phyloP scores from a whole-genome alignment of 768 basidiomycete species.

The Panaeolus cyanescens region DNA sequence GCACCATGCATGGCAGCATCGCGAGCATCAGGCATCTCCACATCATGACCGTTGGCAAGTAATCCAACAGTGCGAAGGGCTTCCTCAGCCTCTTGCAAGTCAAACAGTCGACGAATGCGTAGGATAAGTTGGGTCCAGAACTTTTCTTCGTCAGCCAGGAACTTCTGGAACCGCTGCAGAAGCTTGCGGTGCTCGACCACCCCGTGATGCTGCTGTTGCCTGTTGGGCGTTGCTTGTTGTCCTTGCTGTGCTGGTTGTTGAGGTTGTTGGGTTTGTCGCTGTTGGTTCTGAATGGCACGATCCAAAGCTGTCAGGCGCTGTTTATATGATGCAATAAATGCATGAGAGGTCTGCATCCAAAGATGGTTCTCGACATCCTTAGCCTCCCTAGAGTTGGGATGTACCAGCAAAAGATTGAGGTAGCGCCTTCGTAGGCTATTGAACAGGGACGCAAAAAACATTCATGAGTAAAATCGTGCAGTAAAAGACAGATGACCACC shows the following conservation, averaged over 20 bases:
- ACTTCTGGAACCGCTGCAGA: slow-evolving; percentile 85
- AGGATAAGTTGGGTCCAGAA: slow-evolving; percentile 86
- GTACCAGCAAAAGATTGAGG: slow-evolving; percentile 65
- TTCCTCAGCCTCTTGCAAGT: slow-evolving; percentile 62
- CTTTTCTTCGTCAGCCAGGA: slow-evolving; percentile 86
- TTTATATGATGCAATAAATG: slow-evolving; percentile 83
- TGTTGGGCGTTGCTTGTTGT: slow-evolving; percentile 29
- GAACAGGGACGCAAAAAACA: slow-evolving; percentile 6
- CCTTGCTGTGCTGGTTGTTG: slow-evolving; percentile 25
- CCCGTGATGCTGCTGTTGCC: slow-evolving; percentile 42
- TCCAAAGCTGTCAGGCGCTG: slow-evolving; percentile 70
- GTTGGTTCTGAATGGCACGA: slow-evolving; percentile 45
- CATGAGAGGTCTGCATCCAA: slow-evolving; percentile 93
- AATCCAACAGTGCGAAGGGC: slow-evolving; percentile 63
- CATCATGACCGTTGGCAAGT: slow-evolving; percentile 36
- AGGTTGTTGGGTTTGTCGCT: slow-evolving; percentile 37
- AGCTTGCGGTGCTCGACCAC: slow-evolving; percentile 86
- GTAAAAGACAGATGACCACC: slow-evolving; percentile 10
- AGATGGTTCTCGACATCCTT: slow-evolving; percentile 82
- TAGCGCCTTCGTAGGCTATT: slow-evolving; percentile 70
- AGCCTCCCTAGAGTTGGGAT: slow-evolving; percentile 72
- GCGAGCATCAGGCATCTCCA: slow-evolving; percentile 17
- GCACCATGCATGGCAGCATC: slow-evolving; percentile 22
- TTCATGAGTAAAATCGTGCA: slow-evolving; percentile 15
- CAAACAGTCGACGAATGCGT: slow-evolving; percentile 73